Percentiles rank a stretch among this genome's conserved stretches.
Evolutionary conservation across 371 early-diverging fungal genomes (phyloP).

Genomic region (Umbelopsis sp.): DNA sequence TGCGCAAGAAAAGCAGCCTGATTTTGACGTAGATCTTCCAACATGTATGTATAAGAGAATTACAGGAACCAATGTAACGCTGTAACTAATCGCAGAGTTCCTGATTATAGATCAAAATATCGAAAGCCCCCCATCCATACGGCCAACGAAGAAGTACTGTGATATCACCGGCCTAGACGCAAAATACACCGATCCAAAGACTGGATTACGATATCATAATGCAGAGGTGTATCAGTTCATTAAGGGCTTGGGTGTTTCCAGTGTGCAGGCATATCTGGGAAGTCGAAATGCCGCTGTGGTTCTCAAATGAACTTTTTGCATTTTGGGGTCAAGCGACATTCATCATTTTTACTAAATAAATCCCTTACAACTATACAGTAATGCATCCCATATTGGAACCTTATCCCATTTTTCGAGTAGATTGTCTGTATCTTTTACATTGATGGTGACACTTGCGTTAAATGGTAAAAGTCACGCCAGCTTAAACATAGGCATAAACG

Average conservation of each 20-base stretch:
- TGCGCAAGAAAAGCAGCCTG: constrained; percentile 67
- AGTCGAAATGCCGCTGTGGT: constrained; percentile 84
- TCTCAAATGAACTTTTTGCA: constrained; percentile 41
- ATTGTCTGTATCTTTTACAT: neutral
- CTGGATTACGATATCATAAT: constrained; percentile 80
- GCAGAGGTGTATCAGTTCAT: constrained; percentile 83
- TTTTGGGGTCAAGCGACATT: too few relatives aligned
- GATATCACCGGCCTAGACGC: constrained; percentile 89
- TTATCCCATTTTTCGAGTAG: neutral
- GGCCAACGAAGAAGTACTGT: constrained; percentile 89
- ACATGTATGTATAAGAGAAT: constrained; percentile 58
- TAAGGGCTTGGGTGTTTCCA: constrained; percentile 70
- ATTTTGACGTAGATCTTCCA: constrained; percentile 66
- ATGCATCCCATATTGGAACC: too few relatives aligned
- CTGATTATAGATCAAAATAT: constrained; percentile 71
- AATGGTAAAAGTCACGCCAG: neutral
- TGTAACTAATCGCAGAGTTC: neutral
- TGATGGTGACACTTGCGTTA: neutral
- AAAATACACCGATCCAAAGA: constrained; percentile 88
- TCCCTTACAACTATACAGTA: too few relatives aligned
- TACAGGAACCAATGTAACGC: neutral
- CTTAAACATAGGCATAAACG: constrained; percentile 4
- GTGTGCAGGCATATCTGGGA: constrained; percentile 82
- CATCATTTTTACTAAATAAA: too few relatives aligned
- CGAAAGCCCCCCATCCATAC: constrained; percentile 82